Evolutionary conservation across 306 rosid genomes (phyloP).

Genomic region (Morella rubra): DNA sequence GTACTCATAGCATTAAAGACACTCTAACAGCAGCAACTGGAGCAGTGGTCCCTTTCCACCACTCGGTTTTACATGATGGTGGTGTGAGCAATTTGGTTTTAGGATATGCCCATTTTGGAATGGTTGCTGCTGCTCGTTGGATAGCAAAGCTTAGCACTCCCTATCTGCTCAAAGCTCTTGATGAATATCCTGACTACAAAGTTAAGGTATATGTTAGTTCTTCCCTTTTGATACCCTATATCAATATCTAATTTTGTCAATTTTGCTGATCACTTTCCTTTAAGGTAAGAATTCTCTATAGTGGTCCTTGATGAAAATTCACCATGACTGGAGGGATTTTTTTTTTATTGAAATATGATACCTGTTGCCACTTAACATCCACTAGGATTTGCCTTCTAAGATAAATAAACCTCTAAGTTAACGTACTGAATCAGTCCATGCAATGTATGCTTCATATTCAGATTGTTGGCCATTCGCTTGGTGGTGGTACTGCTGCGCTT

Average conservation of each 20-base stretch:
- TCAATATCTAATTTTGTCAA: not conserved
- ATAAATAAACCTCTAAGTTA: not conserved
- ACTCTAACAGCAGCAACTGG: conserved; percentile 97
- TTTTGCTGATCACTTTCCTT: not conserved
- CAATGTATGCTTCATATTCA: conserved; percentile 26
- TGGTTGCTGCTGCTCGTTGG: conserved; percentile 99
- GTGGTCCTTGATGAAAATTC: not conserved
- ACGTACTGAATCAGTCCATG: not conserved
- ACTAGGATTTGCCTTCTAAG: not conserved
- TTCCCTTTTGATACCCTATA: conserved; percentile 2
- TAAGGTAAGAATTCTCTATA: not conserved
- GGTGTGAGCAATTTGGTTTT: conserved; percentile 90
- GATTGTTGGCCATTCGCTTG: conserved; percentile 97
- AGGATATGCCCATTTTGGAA: conserved; percentile 98
- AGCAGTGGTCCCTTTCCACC: conserved; percentile 94
- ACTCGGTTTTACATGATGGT: conserved; percentile 86
- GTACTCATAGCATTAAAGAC: conserved; percentile 97
- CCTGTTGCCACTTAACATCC: not conserved
- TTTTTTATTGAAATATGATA: not conserved
- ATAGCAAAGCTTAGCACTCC: conserved; percentile 93
- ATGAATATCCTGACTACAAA: conserved; percentile 74
- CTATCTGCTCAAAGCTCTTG: conserved; percentile 68
- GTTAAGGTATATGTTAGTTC: conserved; percentile 52
- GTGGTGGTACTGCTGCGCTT: conserved; percentile 97
- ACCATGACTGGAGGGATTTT: not conserved